Conservation (phyloP, 2,329 filamentous ascomycete species). For the Paecilomyces formosus region DNA sequence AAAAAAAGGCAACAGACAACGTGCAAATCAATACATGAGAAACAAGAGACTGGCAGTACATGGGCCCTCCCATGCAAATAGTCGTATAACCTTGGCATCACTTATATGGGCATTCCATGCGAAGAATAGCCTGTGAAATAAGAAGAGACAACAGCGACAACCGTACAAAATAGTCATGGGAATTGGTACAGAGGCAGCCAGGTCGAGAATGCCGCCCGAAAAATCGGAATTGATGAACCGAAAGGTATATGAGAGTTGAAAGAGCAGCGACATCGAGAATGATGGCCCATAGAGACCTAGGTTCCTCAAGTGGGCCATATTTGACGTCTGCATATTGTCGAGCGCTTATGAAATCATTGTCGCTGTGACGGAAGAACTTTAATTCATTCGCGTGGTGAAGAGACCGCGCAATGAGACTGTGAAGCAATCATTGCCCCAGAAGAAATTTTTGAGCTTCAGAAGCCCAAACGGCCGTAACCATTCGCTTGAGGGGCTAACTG, state of each 20-base stretch:
- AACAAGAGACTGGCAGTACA: background rate
- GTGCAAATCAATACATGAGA: background rate
- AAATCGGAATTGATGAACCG: background rate
- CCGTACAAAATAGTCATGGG: background rate
- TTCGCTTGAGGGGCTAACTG: conserved; percentile 14
- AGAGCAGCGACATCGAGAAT: background rate
- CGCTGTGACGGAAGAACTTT: background rate
- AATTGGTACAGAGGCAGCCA: background rate
- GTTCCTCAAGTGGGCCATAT: background rate
- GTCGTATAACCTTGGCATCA: background rate
- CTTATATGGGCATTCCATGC: background rate
- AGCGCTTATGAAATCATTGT: background rate
- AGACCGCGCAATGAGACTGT: background rate
- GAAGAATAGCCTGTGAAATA: background rate
- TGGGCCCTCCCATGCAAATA: background rate
- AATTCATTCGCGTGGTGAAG: background rate
- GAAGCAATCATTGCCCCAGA: background rate
- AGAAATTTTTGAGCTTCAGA: background rate
- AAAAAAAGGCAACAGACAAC: background rate
- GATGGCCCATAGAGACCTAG: background rate
- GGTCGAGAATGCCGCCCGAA: background rate
- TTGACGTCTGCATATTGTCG: background rate
- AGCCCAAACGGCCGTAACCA: conserved; percentile 8
- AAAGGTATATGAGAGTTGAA: background rate
- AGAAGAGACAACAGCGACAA: background rate